Evolutionary conservation across 225 moss, liverwort and hornwort genomes (phyloP).

Genomic region (Marchantia polymorpha): DNA sequence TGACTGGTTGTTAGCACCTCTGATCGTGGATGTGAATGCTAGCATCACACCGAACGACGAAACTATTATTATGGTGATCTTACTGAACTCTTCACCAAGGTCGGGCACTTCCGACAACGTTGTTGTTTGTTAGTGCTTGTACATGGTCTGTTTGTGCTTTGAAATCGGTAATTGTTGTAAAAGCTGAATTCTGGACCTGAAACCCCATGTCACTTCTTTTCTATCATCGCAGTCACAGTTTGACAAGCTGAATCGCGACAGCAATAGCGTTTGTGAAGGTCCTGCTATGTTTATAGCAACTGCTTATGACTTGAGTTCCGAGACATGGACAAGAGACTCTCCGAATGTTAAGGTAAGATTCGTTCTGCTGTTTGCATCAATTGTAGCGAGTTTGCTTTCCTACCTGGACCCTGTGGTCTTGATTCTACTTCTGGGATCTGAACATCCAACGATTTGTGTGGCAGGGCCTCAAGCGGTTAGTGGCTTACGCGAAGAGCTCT

Average conservation of each 20-base stretch:
- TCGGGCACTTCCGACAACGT: too few species aligned
- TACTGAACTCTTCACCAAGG: neutral
- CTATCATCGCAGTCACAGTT: constrained; percentile 41
- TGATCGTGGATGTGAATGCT: constrained; percentile 83
- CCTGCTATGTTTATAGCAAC: constrained; percentile 82
- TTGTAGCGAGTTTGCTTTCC: too few species aligned
- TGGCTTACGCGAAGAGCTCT: constrained; percentile 78
- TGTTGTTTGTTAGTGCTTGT: neutral
- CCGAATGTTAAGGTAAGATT: constrained; percentile 55
- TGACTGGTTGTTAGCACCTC: constrained; percentile 78
- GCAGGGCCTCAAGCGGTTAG: constrained; percentile 67
- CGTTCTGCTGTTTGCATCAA: neutral
- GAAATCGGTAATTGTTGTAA: too few species aligned
- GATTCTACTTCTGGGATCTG: neutral
- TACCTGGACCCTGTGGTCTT: neutral
- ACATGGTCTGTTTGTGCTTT: neutral
- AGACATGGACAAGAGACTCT: constrained; percentile 71
- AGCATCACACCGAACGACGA: constrained; percentile 51
- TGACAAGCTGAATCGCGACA: constrained; percentile 46
- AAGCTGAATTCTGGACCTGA: neutral
- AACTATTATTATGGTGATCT: constrained; percentile 50
- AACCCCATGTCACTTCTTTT: neutral
- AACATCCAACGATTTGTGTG: neutral
- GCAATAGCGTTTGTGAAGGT: constrained; percentile 27
- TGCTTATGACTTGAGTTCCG: constrained; percentile 75